Evolutionary conservation across 2,329 filamentous ascomycete genomes (phyloP).

Genomic region (Colletotrichum sp.): DNA sequence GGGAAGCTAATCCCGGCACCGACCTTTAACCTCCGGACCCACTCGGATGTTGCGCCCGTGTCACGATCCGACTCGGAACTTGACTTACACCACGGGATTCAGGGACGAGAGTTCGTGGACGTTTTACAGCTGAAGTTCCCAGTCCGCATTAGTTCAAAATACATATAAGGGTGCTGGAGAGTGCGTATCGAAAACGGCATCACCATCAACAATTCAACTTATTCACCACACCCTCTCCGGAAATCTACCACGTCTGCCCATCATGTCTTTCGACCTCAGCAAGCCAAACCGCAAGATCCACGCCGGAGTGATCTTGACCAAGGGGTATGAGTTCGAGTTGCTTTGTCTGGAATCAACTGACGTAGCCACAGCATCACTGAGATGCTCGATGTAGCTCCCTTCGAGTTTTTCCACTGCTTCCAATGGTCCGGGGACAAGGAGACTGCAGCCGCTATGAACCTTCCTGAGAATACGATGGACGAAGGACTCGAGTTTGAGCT

Average conservation of each 20-base stretch:
- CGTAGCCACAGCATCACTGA: constrained; percentile 31
- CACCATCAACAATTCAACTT: not conserved
- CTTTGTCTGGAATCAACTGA: not conserved
- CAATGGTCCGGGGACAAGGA: constrained; percentile 17
- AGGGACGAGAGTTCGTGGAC: not conserved
- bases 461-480: not conserved
- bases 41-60: not conserved
- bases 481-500: constrained; percentile 32
- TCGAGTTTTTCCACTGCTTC: constrained; percentile 33
- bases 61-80: not conserved
- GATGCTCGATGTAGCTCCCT: constrained; percentile 37
- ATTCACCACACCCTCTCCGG: not conserved
- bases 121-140: too few species aligned
- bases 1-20: not conserved
- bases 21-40: not conserved
- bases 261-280: constrained; percentile 24
- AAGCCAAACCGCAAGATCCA: constrained; percentile 29
- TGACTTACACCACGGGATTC: not conserved
- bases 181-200: not conserved
- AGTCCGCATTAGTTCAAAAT: not conserved
- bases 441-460: constrained; percentile 9
- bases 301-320: constrained; percentile 33
- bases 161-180: not conserved
- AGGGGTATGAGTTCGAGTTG: constrained; percentile 22
- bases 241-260: not conserved